A percentile compares a stretch with the other conserved stretches of the same genome.
Evolutionary conservation across 306 rosid genomes (phyloP).

Genomic region (Spatholobus suberectus): DNA sequence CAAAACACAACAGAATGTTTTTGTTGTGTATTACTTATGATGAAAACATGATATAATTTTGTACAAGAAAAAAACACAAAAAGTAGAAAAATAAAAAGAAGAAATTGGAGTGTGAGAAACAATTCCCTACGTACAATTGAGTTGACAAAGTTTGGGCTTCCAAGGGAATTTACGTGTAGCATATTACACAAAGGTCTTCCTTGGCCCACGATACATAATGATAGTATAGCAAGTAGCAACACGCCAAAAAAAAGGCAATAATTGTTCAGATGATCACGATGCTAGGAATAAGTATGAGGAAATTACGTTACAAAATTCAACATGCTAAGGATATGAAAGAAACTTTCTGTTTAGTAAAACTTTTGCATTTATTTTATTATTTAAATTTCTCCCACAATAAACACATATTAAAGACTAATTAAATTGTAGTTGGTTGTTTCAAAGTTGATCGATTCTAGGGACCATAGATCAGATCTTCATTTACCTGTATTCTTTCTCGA

Average conservation of each 20-base stretch:
- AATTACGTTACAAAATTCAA: neutral
- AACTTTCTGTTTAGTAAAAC: neutral
- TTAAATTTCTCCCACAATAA: neutral
- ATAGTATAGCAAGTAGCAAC: neutral
- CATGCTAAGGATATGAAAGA: neutral
- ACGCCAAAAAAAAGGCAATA: neutral
- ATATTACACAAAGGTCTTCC: neutral
- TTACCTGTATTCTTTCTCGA: neutral
- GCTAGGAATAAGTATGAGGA: neutral
- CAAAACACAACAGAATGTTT: no score
- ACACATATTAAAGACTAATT: neutral
- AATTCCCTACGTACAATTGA: no score
- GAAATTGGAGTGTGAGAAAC: no score
- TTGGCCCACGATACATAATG: neutral
- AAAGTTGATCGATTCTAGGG: neutral
- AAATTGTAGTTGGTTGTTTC: neutral
- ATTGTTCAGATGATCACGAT: neutral
- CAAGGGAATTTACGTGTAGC: neutral
- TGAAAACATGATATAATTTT: no score
- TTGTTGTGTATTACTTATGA: no score
- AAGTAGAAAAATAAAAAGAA: no score
- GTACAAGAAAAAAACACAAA: no score
- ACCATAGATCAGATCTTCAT: neutral
- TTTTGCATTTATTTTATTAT: neutral
- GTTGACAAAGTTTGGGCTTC: no score